A percentile compares a stretch with the other conserved stretches of the same genome.
These are phyloP conservation scores for Penicillium argentinense DNA, from an alignment of 495 filamentous ascomycete species.

Conservation along the genomic window DNA sequence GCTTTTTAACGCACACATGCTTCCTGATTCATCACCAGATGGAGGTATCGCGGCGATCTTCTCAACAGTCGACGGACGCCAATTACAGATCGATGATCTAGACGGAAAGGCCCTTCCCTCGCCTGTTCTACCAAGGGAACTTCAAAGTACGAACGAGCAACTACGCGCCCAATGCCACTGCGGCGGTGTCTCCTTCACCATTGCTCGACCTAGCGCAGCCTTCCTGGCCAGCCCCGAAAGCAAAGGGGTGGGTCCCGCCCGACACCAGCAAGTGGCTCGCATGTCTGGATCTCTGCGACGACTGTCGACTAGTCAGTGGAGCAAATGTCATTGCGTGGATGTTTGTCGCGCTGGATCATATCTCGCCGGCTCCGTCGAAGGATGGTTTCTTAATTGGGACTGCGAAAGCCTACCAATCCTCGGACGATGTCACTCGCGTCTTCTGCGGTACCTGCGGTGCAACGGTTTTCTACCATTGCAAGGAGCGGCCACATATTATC, in stretches of 20 bases:
- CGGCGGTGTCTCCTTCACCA: conserved; percentile 45
- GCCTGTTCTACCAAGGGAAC: neutral
- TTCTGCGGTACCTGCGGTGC: conserved; percentile 56
- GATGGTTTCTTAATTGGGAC: conserved; percentile 45
- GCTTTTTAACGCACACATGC: conserved; percentile 38
- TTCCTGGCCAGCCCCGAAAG: conserved; percentile 31
- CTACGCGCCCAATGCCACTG: conserved; percentile 50
- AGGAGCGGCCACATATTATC: conserved; percentile 42
- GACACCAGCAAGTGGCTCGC: conserved; percentile 41
- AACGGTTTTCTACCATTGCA: conserved; percentile 46
- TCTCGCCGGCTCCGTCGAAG: conserved; percentile 17
- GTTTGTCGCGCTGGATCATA: conserved; percentile 30
- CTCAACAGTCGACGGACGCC: conserved; percentile 23
- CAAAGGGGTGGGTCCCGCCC: conserved; percentile 41
- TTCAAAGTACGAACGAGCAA: neutral
- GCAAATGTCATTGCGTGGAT: conserved; percentile 49
- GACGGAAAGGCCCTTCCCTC: neutral
- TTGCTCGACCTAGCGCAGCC: conserved; percentile 31
- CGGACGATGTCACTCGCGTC: conserved; percentile 44
- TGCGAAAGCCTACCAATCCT: conserved; percentile 45
- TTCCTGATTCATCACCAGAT: conserved; percentile 43
- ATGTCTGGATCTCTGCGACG: conserved; percentile 48
- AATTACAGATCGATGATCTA: conserved; percentile 20
- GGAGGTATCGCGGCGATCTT: conserved; percentile 43
- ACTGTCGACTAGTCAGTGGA: conserved; percentile 49